These are phyloP conservation scores for Leersia perrieri DNA, from an alignment of 176 grass and related monocot species.

Conservation along the genomic window DNA sequence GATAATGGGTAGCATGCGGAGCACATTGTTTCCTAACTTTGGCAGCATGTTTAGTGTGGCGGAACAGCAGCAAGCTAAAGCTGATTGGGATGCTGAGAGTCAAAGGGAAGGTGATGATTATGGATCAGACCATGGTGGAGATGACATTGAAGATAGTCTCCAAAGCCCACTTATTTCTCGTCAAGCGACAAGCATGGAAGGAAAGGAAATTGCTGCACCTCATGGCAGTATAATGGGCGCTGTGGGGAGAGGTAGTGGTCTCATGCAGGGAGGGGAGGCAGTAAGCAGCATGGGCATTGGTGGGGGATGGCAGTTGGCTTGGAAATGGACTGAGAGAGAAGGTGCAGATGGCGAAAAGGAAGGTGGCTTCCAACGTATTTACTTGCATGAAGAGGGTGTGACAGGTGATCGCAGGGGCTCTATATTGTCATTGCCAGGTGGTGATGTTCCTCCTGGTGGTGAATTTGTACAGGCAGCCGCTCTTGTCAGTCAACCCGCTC, in stretches of 20 bases:
- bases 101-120: conserved; percentile 71
- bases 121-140: conserved; percentile 65
- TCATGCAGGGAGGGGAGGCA: conserved; percentile 61
- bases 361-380: conserved; percentile 93
- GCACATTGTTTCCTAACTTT: conserved; percentile 92
- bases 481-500: conserved; percentile 88
- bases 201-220: conserved; percentile 70
- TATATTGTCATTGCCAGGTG: conserved; percentile 69
- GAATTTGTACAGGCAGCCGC: conserved; percentile 93
- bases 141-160: conserved; percentile 79
- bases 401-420: conserved; percentile 63
- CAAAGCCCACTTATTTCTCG: conserved; percentile 87
- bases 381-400: conserved; percentile 87
- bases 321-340: conserved; percentile 96
- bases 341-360: conserved; percentile 66
- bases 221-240: conserved; percentile 55
- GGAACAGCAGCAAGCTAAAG: conserved; percentile 67
- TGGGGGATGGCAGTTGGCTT: conserved; percentile 97
- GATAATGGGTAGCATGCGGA: conserved; percentile 90
- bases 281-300: conserved; percentile 94
- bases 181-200: conserved; percentile 78
- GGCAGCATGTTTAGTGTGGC: conserved; percentile 94
- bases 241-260: conserved; percentile 48
- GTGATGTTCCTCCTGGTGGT: conserved; percentile 55
- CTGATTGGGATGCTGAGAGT: conserved; percentile 86